Evolutionary conservation across 2,329 filamentous ascomycete species (phyloP).

Genomic region (Fusarium nodosum): DNA sequence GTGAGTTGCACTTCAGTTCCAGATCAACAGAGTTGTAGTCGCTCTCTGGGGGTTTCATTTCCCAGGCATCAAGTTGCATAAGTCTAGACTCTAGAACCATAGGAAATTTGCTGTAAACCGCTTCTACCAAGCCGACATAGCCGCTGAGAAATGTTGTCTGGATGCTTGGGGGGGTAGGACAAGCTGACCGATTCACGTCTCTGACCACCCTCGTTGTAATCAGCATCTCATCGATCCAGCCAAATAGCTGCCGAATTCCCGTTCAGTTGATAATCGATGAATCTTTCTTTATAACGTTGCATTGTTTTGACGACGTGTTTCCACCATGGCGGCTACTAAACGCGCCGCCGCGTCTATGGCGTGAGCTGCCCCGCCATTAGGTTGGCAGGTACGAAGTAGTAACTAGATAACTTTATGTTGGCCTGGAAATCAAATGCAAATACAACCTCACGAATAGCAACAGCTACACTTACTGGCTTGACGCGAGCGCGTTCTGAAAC

Average conservation of each 20-base stretch:
- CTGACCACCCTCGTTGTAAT: constrained; percentile 16
- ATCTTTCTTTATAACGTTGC: constrained; percentile 28
- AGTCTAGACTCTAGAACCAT: constrained; percentile 38
- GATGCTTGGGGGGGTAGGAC: constrained; percentile 1
- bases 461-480: constrained; percentile 27
- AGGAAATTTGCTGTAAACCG: constrained; percentile 18
- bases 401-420: constrained; percentile 28
- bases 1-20: constrained; percentile 37
- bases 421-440: constrained; percentile 32
- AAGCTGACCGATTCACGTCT: constrained; percentile 1
- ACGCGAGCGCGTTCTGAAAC: constrained; percentile 35
- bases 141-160: constrained; percentile 34
- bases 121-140: constrained; percentile 40
- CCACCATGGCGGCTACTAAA: constrained; percentile 45
- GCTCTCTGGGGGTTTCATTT: constrained; percentile 36
- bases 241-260: constrained; percentile 1
- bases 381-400: not conserved
- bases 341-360: constrained; percentile 42
- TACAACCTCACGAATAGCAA: constrained; percentile 36
- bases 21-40: constrained; percentile 32
- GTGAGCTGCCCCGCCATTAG: constrained; percentile 38
- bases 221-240: constrained; percentile 5
- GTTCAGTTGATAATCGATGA: constrained; percentile 3
- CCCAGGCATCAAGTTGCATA: constrained; percentile 26
- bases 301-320: constrained; percentile 16